These are phyloP conservation scores for Exophiala spinifera DNA, from an alignment of 2,329 filamentous ascomycete species.

Conservation along the genomic window DNA sequence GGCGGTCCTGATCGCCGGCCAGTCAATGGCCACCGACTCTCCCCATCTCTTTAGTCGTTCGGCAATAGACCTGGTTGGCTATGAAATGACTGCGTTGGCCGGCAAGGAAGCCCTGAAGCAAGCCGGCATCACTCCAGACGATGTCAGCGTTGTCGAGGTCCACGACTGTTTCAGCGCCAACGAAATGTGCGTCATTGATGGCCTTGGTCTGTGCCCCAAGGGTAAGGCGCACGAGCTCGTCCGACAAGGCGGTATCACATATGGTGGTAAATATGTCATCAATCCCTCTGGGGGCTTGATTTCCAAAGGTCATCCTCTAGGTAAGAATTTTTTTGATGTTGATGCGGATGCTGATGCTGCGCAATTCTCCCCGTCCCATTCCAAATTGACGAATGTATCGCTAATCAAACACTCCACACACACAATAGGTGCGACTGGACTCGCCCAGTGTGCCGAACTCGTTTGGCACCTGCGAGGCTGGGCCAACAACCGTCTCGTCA, in stretches of 20 bases:
- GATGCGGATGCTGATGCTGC: too few species aligned
- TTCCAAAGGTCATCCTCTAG: conserved; percentile 91
- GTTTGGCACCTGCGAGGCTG: conserved; percentile 94
- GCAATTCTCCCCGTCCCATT: too few species aligned
- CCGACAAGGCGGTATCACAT: conserved; percentile 82
- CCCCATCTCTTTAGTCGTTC: conserved; percentile 73
- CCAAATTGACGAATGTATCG: too few species aligned
- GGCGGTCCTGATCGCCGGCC: conserved; percentile 85
- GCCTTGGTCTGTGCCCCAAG: conserved; percentile 70
- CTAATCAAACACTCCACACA: conserved; percentile 10
- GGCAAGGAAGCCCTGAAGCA: conserved; percentile 68
- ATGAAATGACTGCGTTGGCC: conserved; percentile 75
- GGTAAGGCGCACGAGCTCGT: conserved; percentile 93
- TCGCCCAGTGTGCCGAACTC: conserved; percentile 91
- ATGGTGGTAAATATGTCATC: conserved; percentile 75
- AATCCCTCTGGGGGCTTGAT: conserved; percentile 95
- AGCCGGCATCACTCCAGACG: conserved; percentile 62
- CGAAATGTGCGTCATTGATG: conserved; percentile 87
- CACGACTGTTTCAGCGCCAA: conserved; percentile 98
- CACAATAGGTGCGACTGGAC: conserved; percentile 64
- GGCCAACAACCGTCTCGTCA: conserved; percentile 81
- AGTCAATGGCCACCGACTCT: conserved; percentile 80
- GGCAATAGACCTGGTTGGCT: conserved; percentile 85
- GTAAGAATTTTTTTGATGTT: too few species aligned
- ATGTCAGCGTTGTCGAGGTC: conserved; percentile 82